Evolutionary conservation across 23 red algal genomes (phyloP).

Genomic region (Cyanidium caldarium): DNA sequence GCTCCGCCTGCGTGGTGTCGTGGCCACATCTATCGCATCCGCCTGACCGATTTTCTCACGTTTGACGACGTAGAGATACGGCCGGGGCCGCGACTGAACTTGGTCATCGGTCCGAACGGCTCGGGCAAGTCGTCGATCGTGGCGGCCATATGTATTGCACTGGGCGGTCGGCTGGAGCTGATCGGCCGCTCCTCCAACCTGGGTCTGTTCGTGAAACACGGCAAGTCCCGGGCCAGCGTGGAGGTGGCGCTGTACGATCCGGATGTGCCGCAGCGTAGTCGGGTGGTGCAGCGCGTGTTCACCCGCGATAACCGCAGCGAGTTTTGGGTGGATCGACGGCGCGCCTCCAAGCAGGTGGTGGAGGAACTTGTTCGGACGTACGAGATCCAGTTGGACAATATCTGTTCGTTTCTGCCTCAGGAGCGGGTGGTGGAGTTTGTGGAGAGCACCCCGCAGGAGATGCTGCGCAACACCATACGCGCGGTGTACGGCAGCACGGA

Average conservation of each 20-base stretch:
- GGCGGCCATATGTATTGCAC: conserved; percentile 62
- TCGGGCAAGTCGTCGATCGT: conserved; percentile 79
- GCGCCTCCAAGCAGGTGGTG: conserved; percentile 7
- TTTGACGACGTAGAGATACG: conserved; percentile 47
- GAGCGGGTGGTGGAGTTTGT: conserved; percentile 76
- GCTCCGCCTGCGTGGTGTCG: conserved; percentile 30
- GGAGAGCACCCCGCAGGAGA: conserved; percentile 33
- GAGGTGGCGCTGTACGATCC: conserved; percentile 54
- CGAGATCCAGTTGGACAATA: conserved; percentile 94
- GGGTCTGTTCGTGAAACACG: conserved; percentile 50
- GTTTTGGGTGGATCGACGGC: conserved; percentile 34
- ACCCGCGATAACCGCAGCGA: conserved; percentile 20
- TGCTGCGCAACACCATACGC: conserved; percentile 41
- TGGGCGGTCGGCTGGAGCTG: conserved; percentile 49
- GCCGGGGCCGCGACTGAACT: conserved; percentile 65
- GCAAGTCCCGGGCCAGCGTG: conserved; percentile 29
- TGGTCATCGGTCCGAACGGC: conserved; percentile 80
- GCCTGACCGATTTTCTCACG: conserved; percentile 81
- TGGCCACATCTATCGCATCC: conserved; percentile 50
- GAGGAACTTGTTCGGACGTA: conserved; percentile 25
- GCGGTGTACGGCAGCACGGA: conserved; percentile 36
- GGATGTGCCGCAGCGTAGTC: background rate
- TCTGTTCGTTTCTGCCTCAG: conserved; percentile 93
- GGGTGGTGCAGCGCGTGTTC: conserved; percentile 23
- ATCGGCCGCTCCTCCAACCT: conserved; percentile 51